Evolutionary conservation across 768 basidiomycete genomes (phyloP), one percentile per base, ranked within the genome.

Genomic region (Lentinula sp.): DNA sequence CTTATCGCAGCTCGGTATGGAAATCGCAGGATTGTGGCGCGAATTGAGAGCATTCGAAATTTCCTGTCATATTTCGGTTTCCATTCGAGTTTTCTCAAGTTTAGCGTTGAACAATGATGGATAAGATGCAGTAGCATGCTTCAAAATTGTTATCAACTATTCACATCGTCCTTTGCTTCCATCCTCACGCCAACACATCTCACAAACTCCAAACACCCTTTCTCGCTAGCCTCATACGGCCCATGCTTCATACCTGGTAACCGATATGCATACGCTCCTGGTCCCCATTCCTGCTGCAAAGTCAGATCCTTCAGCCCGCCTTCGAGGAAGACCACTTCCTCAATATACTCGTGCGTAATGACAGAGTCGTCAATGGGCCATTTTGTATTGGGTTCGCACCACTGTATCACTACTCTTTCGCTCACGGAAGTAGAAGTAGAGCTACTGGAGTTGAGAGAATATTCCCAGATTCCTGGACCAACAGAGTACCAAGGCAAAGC

Each of bases 231-330:
- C 10, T 40, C 4, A 40, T 55, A 55, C 37, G 53, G 53, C 21
- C 53, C 53, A 37, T 55, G 34, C 15, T 34, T 34, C 53, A 55
- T 55, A 40, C 35, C 53, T 11, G 34, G 53, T 15, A 55, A 53
- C 31, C 51, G 51, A 53, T 53, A 53, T 2, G 51, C 53, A 55
- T 55, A 55, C 37, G 53, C 37, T 37, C 53, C 53, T n/a, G 35
- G 18, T 13, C 34, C 53, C 35, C 32, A 55, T 18, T 55, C 35
- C 35, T 53, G 51, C 31, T 53, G 23, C 11, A 53, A n/a, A 35
- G 53, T 39, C 37, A 55, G 21, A 10, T 39, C 34, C 37, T 15
- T 35, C 32, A 55, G 40, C 3, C 53, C 37, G 11, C 35, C 53
- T 37, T 55, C 53, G 13, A 39, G 21, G 10, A 53, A 34, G 3